Base-by-base conservation (phyloP, 257 asterid genomes). In the Solanum corneliomulleri region DNA sequence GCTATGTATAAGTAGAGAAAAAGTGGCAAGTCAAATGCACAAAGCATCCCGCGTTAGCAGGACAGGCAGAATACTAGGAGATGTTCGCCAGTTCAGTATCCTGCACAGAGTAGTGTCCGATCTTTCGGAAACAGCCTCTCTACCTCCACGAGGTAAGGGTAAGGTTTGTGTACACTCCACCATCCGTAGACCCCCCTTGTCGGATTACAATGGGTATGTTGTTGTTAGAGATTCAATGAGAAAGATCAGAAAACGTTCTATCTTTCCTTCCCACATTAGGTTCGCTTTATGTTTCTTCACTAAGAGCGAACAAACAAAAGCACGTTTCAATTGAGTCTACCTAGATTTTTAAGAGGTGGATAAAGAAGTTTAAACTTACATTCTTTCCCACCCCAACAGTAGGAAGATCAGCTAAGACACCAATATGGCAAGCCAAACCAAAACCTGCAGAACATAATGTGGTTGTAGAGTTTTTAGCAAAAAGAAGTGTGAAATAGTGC, bases 371-470 rank as follows among this genome's bases (percentile, higher is more conserved):
- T 52, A 49, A 87, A 78, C 95, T 87, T 91, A 96, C 98, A 87
- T 93, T 96, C 91, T 96, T 96, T 86, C 98, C 98, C 39, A 96
- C 88, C 86, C 99, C 99, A 86, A 96, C 87, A 15, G 98, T 92
- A 52, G 98, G 98, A 92, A 95, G 92, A 90, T 94, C 91, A 71
- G 94, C 94, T 90, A 93, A 89, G 90, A 96, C 98, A 29, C 99
- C 98, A 88, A 96, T 91, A 90, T 96, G 98, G 86, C 98, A 94
- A 81, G 99, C 99, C 92, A 94, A 92, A 77, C 98, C 99, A 90
- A 94, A 94, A 66, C 98, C 99, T 96, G 93, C 88, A 91, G 47
- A 82, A 58, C 31, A 66, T 75, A 70, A 66, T 69, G 44, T 72
- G 37, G 39, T 86, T 60, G 13, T 66, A 42, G 31, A 85, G 47